Conservation (phyloP, 1,284 basidiomycete species). For the Ceratobasidium papillatum region DNA sequence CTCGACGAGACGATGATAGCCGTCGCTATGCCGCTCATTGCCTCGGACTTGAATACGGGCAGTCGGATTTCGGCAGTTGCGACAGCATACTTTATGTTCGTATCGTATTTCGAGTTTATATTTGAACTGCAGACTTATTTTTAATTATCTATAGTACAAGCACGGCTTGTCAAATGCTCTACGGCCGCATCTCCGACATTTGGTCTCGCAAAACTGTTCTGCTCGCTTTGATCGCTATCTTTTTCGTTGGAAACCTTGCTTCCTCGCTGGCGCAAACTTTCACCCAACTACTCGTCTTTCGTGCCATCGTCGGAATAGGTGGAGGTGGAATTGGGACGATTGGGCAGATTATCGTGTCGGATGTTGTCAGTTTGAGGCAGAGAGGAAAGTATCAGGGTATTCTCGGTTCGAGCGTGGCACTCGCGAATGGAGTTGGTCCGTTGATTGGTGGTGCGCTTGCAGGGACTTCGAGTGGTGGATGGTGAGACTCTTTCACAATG, state of each 20-base stretch:
- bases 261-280: conserved; percentile 51
- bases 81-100: conserved; percentile 48
- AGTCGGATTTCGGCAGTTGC: conserved; percentile 54
- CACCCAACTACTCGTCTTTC: conserved; percentile 59
- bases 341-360: conserved; percentile 49
- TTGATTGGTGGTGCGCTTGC: conserved; percentile 41
- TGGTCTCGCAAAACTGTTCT: conserved; percentile 57
- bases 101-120: too few relatives aligned
- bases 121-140: too few relatives aligned
- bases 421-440: conserved; percentile 40
- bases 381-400: conserved; percentile 44
- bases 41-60: conserved; percentile 53
- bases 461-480: conserved; percentile 49
- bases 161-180: conserved; percentile 55
- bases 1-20: conserved; percentile 51
- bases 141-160: conserved; percentile 39
- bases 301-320: conserved; percentile 52
- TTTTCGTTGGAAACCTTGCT: conserved; percentile 51
- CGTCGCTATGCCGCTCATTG: conserved; percentile 54
- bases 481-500: background rate
- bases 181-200: conserved; percentile 56
- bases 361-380: conserved; percentile 48
- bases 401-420: conserved; percentile 37
- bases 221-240: conserved; percentile 51
- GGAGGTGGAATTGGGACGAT: conserved; percentile 51